Conservation (phyloP, 257 asterid species). For the Buddleja alternifolia region DNA sequence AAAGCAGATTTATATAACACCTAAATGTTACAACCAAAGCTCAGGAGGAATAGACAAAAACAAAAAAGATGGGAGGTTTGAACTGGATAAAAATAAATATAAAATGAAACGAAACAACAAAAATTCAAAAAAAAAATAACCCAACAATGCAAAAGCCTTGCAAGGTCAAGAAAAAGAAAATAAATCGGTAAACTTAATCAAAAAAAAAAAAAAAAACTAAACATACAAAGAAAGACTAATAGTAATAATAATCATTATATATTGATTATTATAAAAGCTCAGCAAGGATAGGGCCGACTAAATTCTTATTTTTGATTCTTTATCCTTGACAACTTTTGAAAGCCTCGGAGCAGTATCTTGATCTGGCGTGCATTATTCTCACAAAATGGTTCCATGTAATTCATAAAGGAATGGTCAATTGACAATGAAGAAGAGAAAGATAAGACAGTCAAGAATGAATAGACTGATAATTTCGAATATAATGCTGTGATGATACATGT, state of each 20-base stretch:
- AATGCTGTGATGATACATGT: slow-evolving; percentile 30
- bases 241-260: too few species aligned
- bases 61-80: slow-evolving; percentile 26
- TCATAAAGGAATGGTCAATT: not conserved
- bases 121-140: not conserved
- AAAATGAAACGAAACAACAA: not conserved
- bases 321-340: slow-evolving; percentile 14
- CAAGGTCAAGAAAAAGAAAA: slow-evolving; percentile 56
- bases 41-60: slow-evolving; percentile 48
- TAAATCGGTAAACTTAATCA: too few species aligned
- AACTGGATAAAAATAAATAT: slow-evolving; percentile 2
- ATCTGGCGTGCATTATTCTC: not conserved
- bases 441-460: slow-evolving; percentile 38
- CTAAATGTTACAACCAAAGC: slow-evolving; percentile 33
- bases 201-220: not conserved
- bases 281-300: slow-evolving; percentile 36
- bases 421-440: slow-evolving; percentile 29
- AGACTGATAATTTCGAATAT: slow-evolving; percentile 13
- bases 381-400: not conserved
- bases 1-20: not conserved
- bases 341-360: not conserved
- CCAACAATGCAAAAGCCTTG: slow-evolving; percentile 33
- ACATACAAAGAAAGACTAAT: too few species aligned
- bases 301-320: too few species aligned
- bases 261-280: slow-evolving; percentile 42